These are phyloP conservation scores for Ambispora gerdemannii DNA, from an alignment of 192 early-diverging fungal species.

Conservation along the genomic window DNA sequence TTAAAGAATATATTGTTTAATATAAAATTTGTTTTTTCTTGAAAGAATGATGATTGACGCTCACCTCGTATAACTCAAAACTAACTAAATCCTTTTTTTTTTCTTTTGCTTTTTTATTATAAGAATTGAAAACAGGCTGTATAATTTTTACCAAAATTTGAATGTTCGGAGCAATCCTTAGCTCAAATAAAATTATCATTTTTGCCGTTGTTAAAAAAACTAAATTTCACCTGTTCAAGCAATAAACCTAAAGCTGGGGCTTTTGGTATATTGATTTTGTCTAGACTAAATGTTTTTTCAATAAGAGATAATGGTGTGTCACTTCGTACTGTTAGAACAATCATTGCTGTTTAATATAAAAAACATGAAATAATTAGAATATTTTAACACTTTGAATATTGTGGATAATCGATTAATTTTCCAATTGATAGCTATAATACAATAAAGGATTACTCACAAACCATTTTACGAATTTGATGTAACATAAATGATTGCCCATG, in stretches of 20 bases:
- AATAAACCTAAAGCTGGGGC: slow-evolving; percentile 89
- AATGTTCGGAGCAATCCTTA: too few relatives aligned
- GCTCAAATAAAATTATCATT: slow-evolving; percentile 5
- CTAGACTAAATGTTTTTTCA: slow-evolving; percentile 55
- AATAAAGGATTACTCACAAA: slow-evolving; percentile 56
- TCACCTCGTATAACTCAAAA: slow-evolving; percentile 56
- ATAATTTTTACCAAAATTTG: neutral
- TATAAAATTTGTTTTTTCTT: neutral
- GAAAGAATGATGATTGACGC: slow-evolving; percentile 1
- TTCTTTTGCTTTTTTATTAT: slow-evolving; percentile 53
- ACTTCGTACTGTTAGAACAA: slow-evolving; percentile 76
- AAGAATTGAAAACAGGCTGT: slow-evolving; percentile 61
- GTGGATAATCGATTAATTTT: too few relatives aligned
- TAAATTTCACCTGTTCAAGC: slow-evolving; percentile 63
- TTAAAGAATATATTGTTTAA: slow-evolving; percentile 25
- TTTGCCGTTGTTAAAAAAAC: neutral
- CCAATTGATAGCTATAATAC: neutral
- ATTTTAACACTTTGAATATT: neutral
- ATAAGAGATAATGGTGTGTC: slow-evolving; percentile 69
- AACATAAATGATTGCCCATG: slow-evolving; percentile 98
- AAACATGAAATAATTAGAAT: slow-evolving; percentile 15
- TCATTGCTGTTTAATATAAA: slow-evolving; percentile 46
- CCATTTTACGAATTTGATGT: slow-evolving; percentile 99
- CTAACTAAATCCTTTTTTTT: slow-evolving; percentile 41
- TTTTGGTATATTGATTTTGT: slow-evolving; percentile 93